Evolutionary conservation across 1,139 yeast genomes (phyloP).

Genomic region (Yamadazyma jaroonii): DNA sequence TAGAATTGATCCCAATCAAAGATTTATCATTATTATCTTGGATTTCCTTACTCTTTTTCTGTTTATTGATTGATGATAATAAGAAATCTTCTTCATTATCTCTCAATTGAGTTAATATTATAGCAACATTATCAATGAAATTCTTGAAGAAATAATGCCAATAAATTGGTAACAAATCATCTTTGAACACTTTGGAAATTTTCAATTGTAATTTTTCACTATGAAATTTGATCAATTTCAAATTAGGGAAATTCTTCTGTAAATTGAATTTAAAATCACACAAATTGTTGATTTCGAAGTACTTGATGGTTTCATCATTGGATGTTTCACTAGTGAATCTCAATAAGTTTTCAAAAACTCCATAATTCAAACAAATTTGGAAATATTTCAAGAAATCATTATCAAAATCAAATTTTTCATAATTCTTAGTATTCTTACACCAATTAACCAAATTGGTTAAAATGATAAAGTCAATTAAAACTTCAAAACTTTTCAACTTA

Average conservation of each 20-base stretch:
- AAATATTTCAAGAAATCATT: conserved; percentile 36
- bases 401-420: conserved; percentile 55
- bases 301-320: conserved; percentile 24
- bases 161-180: conserved; percentile 35
- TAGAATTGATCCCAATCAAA: not conserved
- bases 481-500: conserved; percentile 49
- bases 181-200: conserved; percentile 24
- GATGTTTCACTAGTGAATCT: conserved; percentile 70
- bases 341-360: conserved; percentile 79
- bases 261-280: conserved; percentile 69
- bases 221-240: conserved; percentile 40
- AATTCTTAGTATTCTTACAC: conserved; percentile 54
- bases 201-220: conserved; percentile 18
- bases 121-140: conserved; percentile 72
- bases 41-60: conserved; percentile 17
- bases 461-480: conserved; percentile 51
- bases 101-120: conserved; percentile 73
- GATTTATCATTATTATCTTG: conserved; percentile 2
- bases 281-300: conserved; percentile 39
- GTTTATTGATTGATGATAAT: conserved; percentile 45
- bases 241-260: conserved; percentile 62
- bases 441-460: conserved; percentile 65
- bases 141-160: conserved; percentile 56
- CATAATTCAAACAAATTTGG: conserved; percentile 45
- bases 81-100: conserved; percentile 84